phyloP scores from a whole-genome alignment of 148 eudicot species.

The Rhododendron molle region DNA sequence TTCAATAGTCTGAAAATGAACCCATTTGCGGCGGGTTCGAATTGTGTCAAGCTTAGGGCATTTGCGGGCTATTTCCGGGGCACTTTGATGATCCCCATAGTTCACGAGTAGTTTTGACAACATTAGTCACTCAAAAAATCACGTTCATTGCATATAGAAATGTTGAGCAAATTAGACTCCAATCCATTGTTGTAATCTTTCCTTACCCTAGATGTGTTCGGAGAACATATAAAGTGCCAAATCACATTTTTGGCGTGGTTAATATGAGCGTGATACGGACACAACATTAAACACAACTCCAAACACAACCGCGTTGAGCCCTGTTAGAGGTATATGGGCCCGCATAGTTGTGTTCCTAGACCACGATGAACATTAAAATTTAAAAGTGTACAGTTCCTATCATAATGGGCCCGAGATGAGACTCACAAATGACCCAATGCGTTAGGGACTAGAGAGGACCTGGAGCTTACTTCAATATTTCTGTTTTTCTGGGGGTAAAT shows the following conservation, averaged over 20 bases:
- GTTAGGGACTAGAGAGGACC: neutral
- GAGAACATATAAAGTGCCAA: neutral
- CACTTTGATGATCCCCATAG: neutral
- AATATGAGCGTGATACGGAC: neutral
- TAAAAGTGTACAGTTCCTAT: neutral
- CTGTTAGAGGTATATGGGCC: neutral
- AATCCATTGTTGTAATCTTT: neutral
- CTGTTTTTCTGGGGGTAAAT: neutral
- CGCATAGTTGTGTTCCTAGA: neutral
- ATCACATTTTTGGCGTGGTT: neutral
- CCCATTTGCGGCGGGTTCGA: neutral
- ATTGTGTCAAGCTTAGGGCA: neutral
- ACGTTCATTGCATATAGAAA: neutral
- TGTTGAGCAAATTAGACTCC: neutral
- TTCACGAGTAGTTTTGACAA: too few species aligned
- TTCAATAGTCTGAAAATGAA: neutral
- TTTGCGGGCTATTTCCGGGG: neutral
- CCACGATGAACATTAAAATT: neutral
- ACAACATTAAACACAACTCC: neutral
- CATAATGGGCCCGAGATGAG: neutral
- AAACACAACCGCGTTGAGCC: neutral
- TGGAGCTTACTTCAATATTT: neutral
- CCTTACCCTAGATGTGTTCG: neutral
- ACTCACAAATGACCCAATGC: neutral
- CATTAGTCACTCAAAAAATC: neutral